Base-by-base conservation (phyloP, 352 stramenopile species). In the Albugo laibachii region DNA sequence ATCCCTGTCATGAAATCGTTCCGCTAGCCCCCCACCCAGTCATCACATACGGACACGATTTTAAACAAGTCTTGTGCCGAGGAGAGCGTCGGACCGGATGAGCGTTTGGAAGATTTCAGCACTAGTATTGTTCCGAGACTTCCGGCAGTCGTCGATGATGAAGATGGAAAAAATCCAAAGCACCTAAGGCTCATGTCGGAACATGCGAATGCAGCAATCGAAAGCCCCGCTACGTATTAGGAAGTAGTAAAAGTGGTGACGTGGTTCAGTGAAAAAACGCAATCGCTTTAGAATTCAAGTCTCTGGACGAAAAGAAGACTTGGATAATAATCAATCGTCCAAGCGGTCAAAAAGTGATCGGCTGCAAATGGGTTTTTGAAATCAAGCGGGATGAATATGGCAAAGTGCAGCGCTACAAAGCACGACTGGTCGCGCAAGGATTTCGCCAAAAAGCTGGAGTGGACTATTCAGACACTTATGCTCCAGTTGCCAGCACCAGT, bases 381-480 rank as follows among this genome's bases (percentile, higher is more conserved):
- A 31, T 40, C 14, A 55, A 55, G 36, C 24, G 14, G 6, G 15
- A 48, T 14, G 35, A 44, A 16, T n/a, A 52, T 15, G 39, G 49
- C 5, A 10, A 2, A 4, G 16, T 55, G 10, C 27, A 16, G 12
- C 49, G 49, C 5, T 52, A 48, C 21, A 53, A 55, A 21, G 49
- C 49, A 19, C 49, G 38, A 6, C 39, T 55, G 6, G 49, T 55
- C 34, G 49, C 49, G 39, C 49, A 55, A 52, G 49, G 41, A n/a
- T 55, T 55, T 34, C 14, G 34, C 6, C 46, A 50, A 21, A 50
- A 38, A 13, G 14, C 20, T 27, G 52, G n/a, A 13, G 34, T 57
- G 4, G 52, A 57, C 21, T 57, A 49, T 35, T 31, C 14, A 21
- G 36, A 57, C 2, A 49, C 46, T 2, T 54, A 47, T 45, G 45